A percentile compares a stretch with the other conserved stretches of the same genome.
Conservation (phyloP, 169 alveolate species). For the Cryptosporidium baileyi region DNA sequence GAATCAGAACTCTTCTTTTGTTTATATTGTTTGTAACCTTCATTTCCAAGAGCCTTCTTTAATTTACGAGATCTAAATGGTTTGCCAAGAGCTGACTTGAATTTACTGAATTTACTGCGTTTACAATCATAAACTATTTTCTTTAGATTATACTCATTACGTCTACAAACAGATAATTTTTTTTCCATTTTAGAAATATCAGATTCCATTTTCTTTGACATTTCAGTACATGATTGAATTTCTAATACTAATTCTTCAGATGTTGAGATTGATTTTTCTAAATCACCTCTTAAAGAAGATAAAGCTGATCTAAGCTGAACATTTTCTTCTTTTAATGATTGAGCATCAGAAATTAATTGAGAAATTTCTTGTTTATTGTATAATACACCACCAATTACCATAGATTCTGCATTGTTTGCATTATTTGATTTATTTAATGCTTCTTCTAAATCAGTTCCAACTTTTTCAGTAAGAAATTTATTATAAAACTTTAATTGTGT, state of each 20-base stretch:
- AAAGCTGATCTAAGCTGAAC: conserved; percentile 49
- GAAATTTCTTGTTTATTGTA: background rate
- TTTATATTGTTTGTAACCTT: conserved; percentile 20
- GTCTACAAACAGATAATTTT: conserved; percentile 10
- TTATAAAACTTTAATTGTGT: conserved; percentile 51
- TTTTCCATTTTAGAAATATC: conserved; percentile 15
- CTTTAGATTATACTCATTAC: conserved; percentile 49
- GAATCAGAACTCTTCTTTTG: conserved; percentile 21
- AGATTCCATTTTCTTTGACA: conserved; percentile 5
- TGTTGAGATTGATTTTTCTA: conserved; percentile 5
- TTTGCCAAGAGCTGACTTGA: conserved; percentile 22
- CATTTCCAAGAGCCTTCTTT: conserved; percentile 58
- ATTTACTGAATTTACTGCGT: conserved; percentile 34
- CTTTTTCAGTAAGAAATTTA: conserved; percentile 35
- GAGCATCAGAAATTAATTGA: background rate
- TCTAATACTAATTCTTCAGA: conserved; percentile 43
- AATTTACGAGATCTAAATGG: conserved; percentile 29
- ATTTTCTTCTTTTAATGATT: conserved; percentile 24
- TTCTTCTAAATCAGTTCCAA: background rate
- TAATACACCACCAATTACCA: conserved; percentile 34
- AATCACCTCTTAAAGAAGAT: background rate
- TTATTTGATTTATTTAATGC: background rate
- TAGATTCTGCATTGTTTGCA: background rate
- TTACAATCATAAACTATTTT: conserved; percentile 29
- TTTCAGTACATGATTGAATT: conserved; percentile 18